A percentile compares a stretch with the other conserved stretches of the same genome.
These are phyloP conservation scores for Boechera divaricarpa DNA, from an alignment of 345 rosid genomes.

Conservation along the genomic window DNA sequence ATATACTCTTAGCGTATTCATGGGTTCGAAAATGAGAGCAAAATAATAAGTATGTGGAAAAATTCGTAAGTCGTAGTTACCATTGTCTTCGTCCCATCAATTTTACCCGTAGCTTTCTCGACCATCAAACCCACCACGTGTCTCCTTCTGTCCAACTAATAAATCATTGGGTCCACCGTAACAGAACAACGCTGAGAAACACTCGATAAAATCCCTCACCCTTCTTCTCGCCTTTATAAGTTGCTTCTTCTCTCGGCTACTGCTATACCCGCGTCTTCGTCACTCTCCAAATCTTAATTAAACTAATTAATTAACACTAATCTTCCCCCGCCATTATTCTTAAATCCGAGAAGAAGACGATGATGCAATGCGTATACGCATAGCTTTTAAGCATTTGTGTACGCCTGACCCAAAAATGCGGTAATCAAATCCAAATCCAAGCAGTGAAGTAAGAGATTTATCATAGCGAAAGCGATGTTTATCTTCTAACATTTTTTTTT, in stretches of 20 bases:
- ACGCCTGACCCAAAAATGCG: constrained; percentile 6
- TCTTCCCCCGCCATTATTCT: neutral
- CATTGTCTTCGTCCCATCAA: neutral
- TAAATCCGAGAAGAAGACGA: constrained; percentile 3
- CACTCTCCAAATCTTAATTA: constrained; percentile 17
- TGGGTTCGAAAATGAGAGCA: no score
- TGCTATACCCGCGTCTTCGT: constrained; percentile 40
- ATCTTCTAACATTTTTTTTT: neutral
- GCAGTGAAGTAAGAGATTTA: neutral
- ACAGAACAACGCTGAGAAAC: constrained; percentile 10
- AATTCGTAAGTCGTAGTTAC: neutral
- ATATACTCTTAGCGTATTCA: no score
- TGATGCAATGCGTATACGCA: constrained; percentile 20
- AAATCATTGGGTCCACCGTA: constrained; percentile 35
- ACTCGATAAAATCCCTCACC: neutral
- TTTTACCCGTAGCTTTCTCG: constrained; percentile 11
- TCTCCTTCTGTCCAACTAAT: constrained; percentile 25
- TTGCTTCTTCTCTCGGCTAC: constrained; percentile 36
- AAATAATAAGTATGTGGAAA: no score
- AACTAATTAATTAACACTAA: neutral
- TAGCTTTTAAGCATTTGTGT: neutral
- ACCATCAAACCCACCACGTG: constrained; percentile 39
- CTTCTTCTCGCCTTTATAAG: constrained; percentile 27
- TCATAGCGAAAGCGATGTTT: constrained; percentile 1
- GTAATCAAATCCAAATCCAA: neutral